A percentile compares a stretch with the other conserved stretches of the same genome.
Conservation (phyloP, 2,329 filamentous ascomycete species). For the Epichloe festucae region DNA sequence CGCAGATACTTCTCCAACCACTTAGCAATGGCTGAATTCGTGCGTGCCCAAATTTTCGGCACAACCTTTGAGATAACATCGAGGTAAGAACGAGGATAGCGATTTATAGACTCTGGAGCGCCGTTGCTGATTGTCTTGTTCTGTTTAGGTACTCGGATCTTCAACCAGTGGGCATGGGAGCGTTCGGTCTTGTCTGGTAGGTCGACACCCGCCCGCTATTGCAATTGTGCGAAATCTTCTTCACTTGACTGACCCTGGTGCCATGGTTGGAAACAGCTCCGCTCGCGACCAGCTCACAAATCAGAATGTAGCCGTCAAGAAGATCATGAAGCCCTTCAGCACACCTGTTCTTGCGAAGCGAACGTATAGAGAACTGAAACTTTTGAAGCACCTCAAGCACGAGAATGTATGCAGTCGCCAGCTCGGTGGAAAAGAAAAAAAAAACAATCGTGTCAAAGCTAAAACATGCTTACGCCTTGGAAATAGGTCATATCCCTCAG, state of each 20-base stretch:
- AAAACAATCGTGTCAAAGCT: background rate
- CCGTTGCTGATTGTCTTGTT: background rate
- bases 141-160: slow-evolving; percentile 77
- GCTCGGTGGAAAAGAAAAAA: background rate
- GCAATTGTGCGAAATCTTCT: background rate
- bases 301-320: slow-evolving; percentile 97
- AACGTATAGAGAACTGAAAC: slow-evolving; percentile 93
- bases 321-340: slow-evolving; percentile 99
- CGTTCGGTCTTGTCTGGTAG: slow-evolving; percentile 96
- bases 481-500: slow-evolving; percentile 85
- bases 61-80: slow-evolving; percentile 99
- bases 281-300: slow-evolving; percentile 95
- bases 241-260: background rate
- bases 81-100: slow-evolving; percentile 44
- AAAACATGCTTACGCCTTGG: slow-evolving; percentile 5
- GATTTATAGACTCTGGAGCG: background rate
- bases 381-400: slow-evolving; percentile 90
- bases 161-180: slow-evolving; percentile 97
- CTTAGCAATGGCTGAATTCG: slow-evolving; percentile 91
- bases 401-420: slow-evolving; percentile 61
- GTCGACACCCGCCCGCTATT: slow-evolving; percentile 13
- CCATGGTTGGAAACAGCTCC: slow-evolving; percentile 46
- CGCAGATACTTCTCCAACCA: background rate
- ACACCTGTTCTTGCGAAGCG: slow-evolving; percentile 96
- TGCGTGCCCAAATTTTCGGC: slow-evolving; percentile 97